Percentiles rank a stretch among this genome's conserved stretches.
phyloP scores from a whole-genome alignment of 768 basidiomycete species.

The Cantharellus anzutake region DNA sequence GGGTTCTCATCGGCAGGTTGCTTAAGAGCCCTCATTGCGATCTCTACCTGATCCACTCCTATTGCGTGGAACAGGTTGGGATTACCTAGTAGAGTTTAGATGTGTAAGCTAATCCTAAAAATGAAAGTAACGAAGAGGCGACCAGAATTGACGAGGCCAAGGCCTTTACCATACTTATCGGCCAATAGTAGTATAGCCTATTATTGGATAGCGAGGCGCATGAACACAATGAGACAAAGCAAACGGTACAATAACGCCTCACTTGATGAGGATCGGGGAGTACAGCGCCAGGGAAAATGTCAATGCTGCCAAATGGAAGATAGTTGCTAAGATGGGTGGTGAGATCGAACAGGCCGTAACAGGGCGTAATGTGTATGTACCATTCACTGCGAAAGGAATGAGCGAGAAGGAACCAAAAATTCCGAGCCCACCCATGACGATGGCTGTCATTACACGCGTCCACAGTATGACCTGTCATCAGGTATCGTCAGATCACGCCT shows the following conservation, averaged over 20 bases:
- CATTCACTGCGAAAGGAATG: neutral
- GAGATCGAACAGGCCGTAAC: neutral
- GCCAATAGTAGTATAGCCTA: neutral
- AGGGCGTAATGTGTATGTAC: neutral
- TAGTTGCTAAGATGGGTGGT: neutral
- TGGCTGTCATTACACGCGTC: neutral
- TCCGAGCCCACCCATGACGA: neutral
- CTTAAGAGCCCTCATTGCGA: constrained; percentile 2
- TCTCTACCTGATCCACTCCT: neutral
- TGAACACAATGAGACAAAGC: neutral
- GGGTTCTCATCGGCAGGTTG: neutral
- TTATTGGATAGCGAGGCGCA: too few species aligned
- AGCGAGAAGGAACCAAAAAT: neutral
- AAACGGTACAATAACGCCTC: neutral
- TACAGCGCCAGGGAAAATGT: neutral
- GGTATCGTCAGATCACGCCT: too few species aligned
- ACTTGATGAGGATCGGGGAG: neutral
- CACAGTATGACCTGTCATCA: neutral
- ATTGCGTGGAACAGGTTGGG: constrained; percentile 6
- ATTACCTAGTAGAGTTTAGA: neutral
- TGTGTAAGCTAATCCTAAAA: neutral
- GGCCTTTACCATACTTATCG: neutral
- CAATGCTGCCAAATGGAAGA: neutral
- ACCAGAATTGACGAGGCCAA: neutral
- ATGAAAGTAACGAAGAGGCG: neutral